Base-by-base conservation (phyloP, 2,329 filamentous ascomycete genomes). In the Periconia digitata region DNA sequence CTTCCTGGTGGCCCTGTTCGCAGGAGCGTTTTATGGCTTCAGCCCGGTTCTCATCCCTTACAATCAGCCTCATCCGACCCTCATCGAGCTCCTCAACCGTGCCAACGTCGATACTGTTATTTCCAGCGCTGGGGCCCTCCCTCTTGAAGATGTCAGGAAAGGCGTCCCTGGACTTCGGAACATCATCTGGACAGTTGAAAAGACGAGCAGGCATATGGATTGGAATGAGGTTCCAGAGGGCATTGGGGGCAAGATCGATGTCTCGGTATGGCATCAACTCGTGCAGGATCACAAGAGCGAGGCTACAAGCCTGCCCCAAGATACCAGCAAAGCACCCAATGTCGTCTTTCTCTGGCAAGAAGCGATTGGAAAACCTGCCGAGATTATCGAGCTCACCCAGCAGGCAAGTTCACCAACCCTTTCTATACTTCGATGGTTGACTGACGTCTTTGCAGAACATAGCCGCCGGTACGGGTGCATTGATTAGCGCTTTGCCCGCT, bases 221-320 rank as follows among this genome's bases (percentile, higher is more conserved):
- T 99, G 92, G 92, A 92, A 90, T 60, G 89, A 92, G 66, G 83
- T 92, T 2, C 91, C 92, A 10, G 82, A 87, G 63, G 87, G 88
- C 43, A 85, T 86, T 47, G 86, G 86, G 15, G 83, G 86, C 48
- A 85, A 80, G 53, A 79, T 95, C 51, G 88, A 88, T 47, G 88
- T 96, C 15, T 83, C 85, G n/a, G 94, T 92, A 13, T 99, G 92
- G 92, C 89, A 95, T 63, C 89, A 96, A 50, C 81, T 97, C 44
- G 76, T 96, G 21, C 83, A 87, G 55, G 88, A 94, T 53, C 22
- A 76, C 75, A 45, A 62, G 49, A 56, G 52, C 34, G 78, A 81
- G 32, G 82, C 79, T 36, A 74, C 74, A 7, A 82, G 89, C 17
- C 77, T 96, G 12, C 89, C 89, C 1, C 72, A 79, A 8, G 72